Evolutionary conservation across 305 asterid species (phyloP), one percentile per base, ranked within the genome.

Genomic region (Solanum aculeatissimum): DNA sequence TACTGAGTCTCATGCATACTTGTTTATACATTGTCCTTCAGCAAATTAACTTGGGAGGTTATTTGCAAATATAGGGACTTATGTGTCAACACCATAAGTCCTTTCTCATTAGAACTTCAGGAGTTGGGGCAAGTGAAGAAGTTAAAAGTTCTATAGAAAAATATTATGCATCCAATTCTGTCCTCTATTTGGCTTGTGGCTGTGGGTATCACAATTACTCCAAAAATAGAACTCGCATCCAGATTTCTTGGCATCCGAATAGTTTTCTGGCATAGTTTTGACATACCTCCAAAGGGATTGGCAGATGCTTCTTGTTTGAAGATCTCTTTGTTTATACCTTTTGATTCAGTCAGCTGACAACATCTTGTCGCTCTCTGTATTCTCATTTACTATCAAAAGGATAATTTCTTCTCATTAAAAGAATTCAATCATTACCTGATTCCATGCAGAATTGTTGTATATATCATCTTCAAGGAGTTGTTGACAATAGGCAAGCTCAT

Each of bases 371-470:
- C 49, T 19, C 66, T 53, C 45, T 27, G n/a, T 18, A 54, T 35
- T 15, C 42, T 53, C 66, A n/a, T 53, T 78, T 53, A 53, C n/a
- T 7, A 51, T 32, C 66, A 78, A 29, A 13, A 51, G 12, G 11
- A 78, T 78, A 3, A 77, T 51, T 77, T 51, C 62, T 29, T 53
- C 47, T 77, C 65, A 77, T 51, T 27, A 51, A 51, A 51, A 71
- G 75, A 74, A 2, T 2, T 16, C 23, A 80, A 82, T 40, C 19
- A 47, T 21, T 84, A 97, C 99, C 97, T 97, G 98, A 95, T 95
- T 97, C 99, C 99, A 97, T 69, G 98, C 99, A 85, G 99, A 97
- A 87, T 97, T 95, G 85, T 97, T 97, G 87, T 87, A 97, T 85
- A 94, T 86, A 83, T 97, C 99, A 65, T 92, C 94, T 80, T 92